Conservation (phyloP, 257 asterid genomes). For the Lavandula angustifolia region DNA sequence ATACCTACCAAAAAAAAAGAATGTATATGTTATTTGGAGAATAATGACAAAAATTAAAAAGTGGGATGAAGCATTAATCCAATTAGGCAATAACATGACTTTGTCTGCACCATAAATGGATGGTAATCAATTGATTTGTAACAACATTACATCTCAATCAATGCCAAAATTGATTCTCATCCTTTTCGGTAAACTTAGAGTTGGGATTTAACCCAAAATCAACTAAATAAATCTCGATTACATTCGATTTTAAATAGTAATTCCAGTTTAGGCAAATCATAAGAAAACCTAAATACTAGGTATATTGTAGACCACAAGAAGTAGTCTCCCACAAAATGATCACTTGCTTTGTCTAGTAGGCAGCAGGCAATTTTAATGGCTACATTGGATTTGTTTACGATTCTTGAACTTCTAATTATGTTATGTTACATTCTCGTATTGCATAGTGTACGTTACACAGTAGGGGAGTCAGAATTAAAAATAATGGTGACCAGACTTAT, state of each 20-base stretch:
- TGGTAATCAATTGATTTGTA: slow-evolving; percentile 18
- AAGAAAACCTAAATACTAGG: slow-evolving; percentile 12
- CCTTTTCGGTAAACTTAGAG: background rate
- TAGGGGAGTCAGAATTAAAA: no score
- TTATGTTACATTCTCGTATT: no score
- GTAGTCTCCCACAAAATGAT: slow-evolving; percentile 38
- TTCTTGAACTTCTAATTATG: no score
- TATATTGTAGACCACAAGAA: slow-evolving; percentile 29
- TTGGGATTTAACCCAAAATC: background rate
- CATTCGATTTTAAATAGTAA: background rate
- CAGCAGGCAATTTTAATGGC: slow-evolving; percentile 44
- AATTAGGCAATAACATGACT: slow-evolving; percentile 16
- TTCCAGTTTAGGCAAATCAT: no score
- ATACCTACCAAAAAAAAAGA: background rate
- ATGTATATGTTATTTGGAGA: background rate
- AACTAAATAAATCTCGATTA: no score
- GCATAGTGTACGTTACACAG: no score
- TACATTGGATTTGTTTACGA: slow-evolving; percentile 19
- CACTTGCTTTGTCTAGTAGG: slow-evolving; percentile 46
- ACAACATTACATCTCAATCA: background rate
- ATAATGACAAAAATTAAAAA: slow-evolving; percentile 12
- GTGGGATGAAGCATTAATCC: background rate
- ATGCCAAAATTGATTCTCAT: slow-evolving; percentile 14
- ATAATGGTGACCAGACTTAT: no score
- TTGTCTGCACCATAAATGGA: slow-evolving; percentile 24